These are phyloP conservation scores for Brassica carinata DNA, from an alignment of 345 rosid genomes.

Conservation along the genomic window DNA sequence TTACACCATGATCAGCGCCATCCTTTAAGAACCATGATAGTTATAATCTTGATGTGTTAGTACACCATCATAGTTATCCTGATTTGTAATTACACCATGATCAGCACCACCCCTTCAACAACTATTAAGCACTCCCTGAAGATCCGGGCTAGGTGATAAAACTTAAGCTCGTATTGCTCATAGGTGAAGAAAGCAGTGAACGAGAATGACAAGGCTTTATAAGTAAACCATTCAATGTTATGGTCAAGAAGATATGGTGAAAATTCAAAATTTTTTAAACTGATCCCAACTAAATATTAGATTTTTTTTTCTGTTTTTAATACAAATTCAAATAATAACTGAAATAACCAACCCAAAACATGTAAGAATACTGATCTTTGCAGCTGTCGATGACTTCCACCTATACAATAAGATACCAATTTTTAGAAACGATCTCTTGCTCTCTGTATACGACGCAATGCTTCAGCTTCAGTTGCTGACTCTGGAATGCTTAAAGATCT, in stretches of 20 bases:
- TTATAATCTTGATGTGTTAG: too few species aligned
- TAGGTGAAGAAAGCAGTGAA: constrained; percentile 77
- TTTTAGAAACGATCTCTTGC: constrained; percentile 79
- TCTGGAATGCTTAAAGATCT: constrained; percentile 58
- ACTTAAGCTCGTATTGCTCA: constrained; percentile 76
- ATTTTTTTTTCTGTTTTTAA: background rate
- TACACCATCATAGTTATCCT: too few species aligned
- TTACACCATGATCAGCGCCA: too few species aligned
- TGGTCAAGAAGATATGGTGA: background rate
- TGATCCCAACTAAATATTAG: background rate
- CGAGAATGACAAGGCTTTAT: background rate
- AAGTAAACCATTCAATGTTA: background rate
- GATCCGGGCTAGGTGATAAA: constrained; percentile 49
- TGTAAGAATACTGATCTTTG: constrained; percentile 15
- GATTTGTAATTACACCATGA: too few species aligned
- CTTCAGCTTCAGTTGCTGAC: constrained; percentile 70
- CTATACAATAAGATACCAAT: constrained; percentile 47
- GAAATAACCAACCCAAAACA: background rate
- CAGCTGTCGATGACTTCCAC: constrained; percentile 27
- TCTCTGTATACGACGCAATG: constrained; percentile 59
- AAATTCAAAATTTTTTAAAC: background rate
- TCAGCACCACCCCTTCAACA: constrained; percentile 7
- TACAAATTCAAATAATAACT: background rate
- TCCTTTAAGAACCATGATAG: too few species aligned
- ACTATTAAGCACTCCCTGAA: constrained; percentile 30